Evolutionary conservation across 1,139 yeast species (phyloP).

Genomic region (Komagataea norvegica): DNA sequence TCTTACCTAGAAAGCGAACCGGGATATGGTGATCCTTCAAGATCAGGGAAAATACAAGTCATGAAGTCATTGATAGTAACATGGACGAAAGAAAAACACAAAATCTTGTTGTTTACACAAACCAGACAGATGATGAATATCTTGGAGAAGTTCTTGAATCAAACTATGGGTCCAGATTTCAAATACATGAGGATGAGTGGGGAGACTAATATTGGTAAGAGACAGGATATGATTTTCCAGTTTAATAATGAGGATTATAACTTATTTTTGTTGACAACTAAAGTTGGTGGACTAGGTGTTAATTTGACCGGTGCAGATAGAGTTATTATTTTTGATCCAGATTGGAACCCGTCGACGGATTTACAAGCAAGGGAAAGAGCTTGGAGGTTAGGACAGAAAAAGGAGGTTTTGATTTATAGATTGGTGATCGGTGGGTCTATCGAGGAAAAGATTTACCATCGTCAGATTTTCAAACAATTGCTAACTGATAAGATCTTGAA

Average conservation of each 20-base stretch:
- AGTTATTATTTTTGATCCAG: conserved; percentile 93
- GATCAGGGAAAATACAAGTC: conserved; percentile 91
- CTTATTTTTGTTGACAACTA: conserved; percentile 80
- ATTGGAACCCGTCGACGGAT: conserved; percentile 98
- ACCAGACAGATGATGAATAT: conserved; percentile 93
- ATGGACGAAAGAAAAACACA: conserved; percentile 77
- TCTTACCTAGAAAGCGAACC: conserved; percentile 40
- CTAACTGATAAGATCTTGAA: conserved; percentile 88
- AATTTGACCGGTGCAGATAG: conserved; percentile 94
- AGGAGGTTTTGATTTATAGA: conserved; percentile 88
- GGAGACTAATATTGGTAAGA: conserved; percentile 66
- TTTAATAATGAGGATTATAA: conserved; percentile 61
- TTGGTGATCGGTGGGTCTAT: conserved; percentile 93
- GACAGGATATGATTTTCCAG: conserved; percentile 76
- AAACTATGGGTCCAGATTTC: conserved; percentile 33
- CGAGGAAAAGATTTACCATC: conserved; percentile 93
- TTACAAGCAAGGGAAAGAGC: conserved; percentile 96
- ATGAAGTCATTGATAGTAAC: conserved; percentile 66
- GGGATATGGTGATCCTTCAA: conserved; percentile 58
- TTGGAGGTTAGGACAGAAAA: conserved; percentile 94
- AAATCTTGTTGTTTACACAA: conserved; percentile 81
- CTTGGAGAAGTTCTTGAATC: conserved; percentile 61
- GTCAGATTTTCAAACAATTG: conserved; percentile 94
- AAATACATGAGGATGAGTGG: conserved; percentile 90
- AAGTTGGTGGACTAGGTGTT: conserved; percentile 95